phyloP scores from a whole-genome alignment of 768 basidiomycete genomes.

The Lepiota venenata region DNA sequence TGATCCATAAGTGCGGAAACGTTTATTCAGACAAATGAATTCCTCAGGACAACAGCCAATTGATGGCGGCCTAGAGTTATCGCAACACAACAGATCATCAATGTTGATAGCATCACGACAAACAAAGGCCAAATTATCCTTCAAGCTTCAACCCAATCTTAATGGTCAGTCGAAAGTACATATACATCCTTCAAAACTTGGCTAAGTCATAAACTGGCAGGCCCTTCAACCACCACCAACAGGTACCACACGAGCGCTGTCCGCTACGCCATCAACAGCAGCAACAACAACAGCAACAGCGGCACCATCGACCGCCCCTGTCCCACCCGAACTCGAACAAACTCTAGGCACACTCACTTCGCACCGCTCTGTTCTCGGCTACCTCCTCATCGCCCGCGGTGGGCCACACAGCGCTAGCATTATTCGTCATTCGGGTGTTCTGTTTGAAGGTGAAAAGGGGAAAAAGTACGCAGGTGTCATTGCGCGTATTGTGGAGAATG shows the following conservation, averaged over 20 bases:
- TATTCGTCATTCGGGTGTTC: slow-evolving; percentile 79
- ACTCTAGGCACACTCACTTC: slow-evolving; percentile 73
- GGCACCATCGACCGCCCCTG: slow-evolving; percentile 17
- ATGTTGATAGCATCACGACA: slow-evolving; percentile 1
- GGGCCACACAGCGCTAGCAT: slow-evolving; percentile 61
- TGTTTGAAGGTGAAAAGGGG: slow-evolving; percentile 85
- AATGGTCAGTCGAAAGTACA: not conserved
- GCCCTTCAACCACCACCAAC: not conserved
- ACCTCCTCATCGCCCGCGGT: slow-evolving; percentile 76
- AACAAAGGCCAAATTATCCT: not conserved
- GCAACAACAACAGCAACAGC: slow-evolving; percentile 12
- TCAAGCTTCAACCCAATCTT: not conserved
- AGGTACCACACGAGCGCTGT: slow-evolving; percentile 11
- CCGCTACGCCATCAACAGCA: slow-evolving; percentile 17
- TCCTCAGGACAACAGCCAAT: too few relatives aligned
- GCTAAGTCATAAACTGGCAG: not conserved
- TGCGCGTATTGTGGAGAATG: slow-evolving; percentile 72
- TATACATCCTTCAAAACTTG: not conserved
- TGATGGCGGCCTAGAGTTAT: too few relatives aligned
- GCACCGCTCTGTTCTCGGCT: slow-evolving; percentile 84
- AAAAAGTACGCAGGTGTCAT: slow-evolving; percentile 71
- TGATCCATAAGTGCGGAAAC: too few relatives aligned
- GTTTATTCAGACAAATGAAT: too few relatives aligned
- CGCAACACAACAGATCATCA: too few relatives aligned
- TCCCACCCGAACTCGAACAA: slow-evolving; percentile 81